A percentile compares a stretch with the other conserved stretches of the same genome.
phyloP scores from a whole-genome alignment of 1,139 yeast species.

The Zygosaccharomyces sapae region DNA sequence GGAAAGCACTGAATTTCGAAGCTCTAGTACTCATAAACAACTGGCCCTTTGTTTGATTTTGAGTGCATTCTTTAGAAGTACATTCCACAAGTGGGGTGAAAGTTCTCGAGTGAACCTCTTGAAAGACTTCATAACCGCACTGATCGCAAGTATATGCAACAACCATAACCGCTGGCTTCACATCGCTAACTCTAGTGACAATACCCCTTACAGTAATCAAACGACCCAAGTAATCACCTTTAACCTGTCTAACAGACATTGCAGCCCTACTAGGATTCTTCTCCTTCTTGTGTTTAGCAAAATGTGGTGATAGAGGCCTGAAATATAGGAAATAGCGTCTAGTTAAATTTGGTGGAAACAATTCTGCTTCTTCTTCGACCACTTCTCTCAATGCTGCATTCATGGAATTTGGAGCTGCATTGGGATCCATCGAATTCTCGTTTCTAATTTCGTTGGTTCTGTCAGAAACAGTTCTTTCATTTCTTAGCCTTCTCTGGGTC shows the following conservation, averaged over 20 bases:
- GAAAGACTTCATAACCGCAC: slow-evolving; percentile 95
- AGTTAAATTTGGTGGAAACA: slow-evolving; percentile 81
- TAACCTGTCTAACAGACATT: slow-evolving; percentile 82
- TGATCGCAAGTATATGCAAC: slow-evolving; percentile 96
- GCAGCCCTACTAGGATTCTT: slow-evolving; percentile 43
- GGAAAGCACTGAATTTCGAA: slow-evolving; percentile 90
- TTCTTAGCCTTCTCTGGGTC: slow-evolving; percentile 82
- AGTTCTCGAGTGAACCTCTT: slow-evolving; percentile 80
- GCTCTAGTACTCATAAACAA: slow-evolving; percentile 92
- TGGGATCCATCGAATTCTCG: slow-evolving; percentile 44
- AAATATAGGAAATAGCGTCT: slow-evolving; percentile 85
- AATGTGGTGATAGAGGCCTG: slow-evolving; percentile 57
- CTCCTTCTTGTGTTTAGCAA: slow-evolving; percentile 22
- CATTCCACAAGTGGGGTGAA: slow-evolving; percentile 86
- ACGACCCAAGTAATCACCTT: slow-evolving; percentile 79
- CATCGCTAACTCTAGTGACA: slow-evolving; percentile 92
- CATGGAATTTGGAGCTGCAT: slow-evolving; percentile 27
- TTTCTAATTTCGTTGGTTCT: slow-evolving; percentile 43
- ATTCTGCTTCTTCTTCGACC: slow-evolving; percentile 38
- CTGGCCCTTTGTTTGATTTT: slow-evolving; percentile 82
- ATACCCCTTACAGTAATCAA: slow-evolving; percentile 90
- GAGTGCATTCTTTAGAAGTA: slow-evolving; percentile 71
- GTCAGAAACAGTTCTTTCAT: slow-evolving; percentile 50
- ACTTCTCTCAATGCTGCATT: slow-evolving; percentile 33
- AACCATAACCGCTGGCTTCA: slow-evolving; percentile 85